These are phyloP conservation scores for Fusarium devonianum DNA, from an alignment of 2,329 filamentous ascomycete species.

Conservation along the genomic window DNA sequence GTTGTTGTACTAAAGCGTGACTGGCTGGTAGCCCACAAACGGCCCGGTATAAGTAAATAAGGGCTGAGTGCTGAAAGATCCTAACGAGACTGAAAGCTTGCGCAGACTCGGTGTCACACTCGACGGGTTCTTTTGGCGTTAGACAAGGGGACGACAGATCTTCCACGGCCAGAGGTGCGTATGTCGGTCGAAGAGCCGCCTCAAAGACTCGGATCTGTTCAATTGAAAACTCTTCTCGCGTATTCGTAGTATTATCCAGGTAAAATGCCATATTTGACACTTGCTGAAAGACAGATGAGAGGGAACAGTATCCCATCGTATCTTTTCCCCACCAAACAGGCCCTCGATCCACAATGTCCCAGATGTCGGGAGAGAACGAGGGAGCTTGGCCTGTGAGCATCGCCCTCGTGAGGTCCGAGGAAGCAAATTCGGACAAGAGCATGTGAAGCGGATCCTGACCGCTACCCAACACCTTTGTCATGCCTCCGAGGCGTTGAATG, in stretches of 20 bases:
- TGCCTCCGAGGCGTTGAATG: conserved; percentile 43
- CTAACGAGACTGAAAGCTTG: conserved; percentile 48
- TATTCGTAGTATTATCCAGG: conserved; percentile 28
- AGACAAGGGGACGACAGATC: conserved; percentile 18
- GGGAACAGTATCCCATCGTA: conserved; percentile 44
- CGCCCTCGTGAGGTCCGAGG: conserved; percentile 52
- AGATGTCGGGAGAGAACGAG: conserved; percentile 48
- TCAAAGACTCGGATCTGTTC: conserved; percentile 42
- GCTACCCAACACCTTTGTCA: conserved; percentile 33
- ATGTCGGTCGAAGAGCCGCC: conserved; percentile 36
- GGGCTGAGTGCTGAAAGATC: conserved; percentile 51
- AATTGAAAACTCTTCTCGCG: conserved; percentile 39
- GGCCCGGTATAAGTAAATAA: conserved; percentile 53
- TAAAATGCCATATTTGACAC: conserved; percentile 44
- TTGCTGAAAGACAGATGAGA: conserved; percentile 47
- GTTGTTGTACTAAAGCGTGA: conserved; percentile 51
- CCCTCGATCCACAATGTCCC: conserved; percentile 49
- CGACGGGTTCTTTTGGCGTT: background rate
- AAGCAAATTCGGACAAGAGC: conserved; percentile 53
- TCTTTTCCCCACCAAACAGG: conserved; percentile 54
- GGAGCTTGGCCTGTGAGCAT: conserved; percentile 49
- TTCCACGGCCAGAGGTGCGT: conserved; percentile 39
- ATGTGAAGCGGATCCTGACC: conserved; percentile 46
- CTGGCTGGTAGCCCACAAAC: conserved; percentile 49
- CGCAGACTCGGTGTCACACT: conserved; percentile 42